Conservation (phyloP, 164 flowering plant genomes). For the Macadamia integrifolia region DNA sequence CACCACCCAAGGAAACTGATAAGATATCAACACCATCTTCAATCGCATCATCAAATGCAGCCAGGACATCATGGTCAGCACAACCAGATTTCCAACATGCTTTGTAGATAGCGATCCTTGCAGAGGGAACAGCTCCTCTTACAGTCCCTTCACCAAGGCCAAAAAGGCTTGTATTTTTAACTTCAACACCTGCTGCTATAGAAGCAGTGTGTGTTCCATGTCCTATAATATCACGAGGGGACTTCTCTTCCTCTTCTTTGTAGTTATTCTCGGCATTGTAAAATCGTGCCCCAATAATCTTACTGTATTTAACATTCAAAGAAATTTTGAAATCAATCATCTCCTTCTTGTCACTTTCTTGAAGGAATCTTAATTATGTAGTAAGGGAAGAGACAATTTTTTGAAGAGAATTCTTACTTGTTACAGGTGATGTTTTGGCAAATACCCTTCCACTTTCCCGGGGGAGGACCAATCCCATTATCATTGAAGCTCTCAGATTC, state of each 20-base stretch:
- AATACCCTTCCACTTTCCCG: conserved; percentile 21
- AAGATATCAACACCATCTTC: conserved; percentile 62
- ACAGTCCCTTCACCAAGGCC: conserved; percentile 58
- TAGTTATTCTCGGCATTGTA: conserved; percentile 19
- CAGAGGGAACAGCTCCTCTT: conserved; percentile 54
- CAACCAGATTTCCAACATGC: conserved; percentile 52
- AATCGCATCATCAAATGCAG: conserved; percentile 65
- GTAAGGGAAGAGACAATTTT: too few relatives aligned
- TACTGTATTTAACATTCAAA: conserved; percentile 24
- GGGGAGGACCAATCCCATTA: conserved; percentile 18
- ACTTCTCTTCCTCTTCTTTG: background rate
- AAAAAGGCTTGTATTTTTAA: conserved; percentile 38
- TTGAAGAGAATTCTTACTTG: conserved; percentile 12
- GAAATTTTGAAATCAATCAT: too few relatives aligned
- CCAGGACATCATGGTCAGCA: conserved; percentile 42
- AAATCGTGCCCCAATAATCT: conserved; percentile 61
- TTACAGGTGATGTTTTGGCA: conserved; percentile 32
- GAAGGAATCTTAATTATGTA: too few relatives aligned
- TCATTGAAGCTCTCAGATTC: conserved; percentile 16
- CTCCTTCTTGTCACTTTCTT: too few relatives aligned
- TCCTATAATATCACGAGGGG: conserved; percentile 50
- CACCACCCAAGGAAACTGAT: conserved; percentile 51
- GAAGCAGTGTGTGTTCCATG: conserved; percentile 77
- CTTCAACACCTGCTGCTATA: conserved; percentile 44
- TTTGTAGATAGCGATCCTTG: conserved; percentile 59